These are phyloP conservation scores for Cystobasidium ongulense DNA, from an alignment of 768 basidiomycete genomes.

Conservation along the genomic window DNA sequence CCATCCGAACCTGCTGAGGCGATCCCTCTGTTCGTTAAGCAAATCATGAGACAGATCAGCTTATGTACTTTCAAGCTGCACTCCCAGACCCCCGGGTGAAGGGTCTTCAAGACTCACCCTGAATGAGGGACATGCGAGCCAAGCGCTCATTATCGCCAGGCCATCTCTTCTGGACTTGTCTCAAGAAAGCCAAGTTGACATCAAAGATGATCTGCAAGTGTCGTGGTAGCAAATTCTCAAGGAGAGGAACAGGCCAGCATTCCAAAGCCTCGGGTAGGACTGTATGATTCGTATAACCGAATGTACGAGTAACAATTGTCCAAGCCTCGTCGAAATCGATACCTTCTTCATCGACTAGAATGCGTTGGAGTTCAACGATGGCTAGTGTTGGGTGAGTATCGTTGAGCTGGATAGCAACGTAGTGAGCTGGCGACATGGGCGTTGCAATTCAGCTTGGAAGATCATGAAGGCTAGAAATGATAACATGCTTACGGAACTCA, in stretches of 20 bases:
- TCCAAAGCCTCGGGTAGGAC: constrained; percentile 63
- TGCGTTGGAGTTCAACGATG: constrained; percentile 88
- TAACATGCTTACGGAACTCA: constrained; percentile 59
- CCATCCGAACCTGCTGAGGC: constrained; percentile 63
- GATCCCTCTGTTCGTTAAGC: constrained; percentile 59
- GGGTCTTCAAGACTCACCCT: constrained; percentile 57
- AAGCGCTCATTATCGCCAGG: constrained; percentile 68
- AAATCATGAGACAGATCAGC: background rate
- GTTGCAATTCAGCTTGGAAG: background rate
- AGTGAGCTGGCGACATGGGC: background rate
- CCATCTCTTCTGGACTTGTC: constrained; percentile 76
- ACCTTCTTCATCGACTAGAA: constrained; percentile 79
- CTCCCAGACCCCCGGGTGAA: no score
- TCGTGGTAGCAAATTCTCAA: constrained; percentile 49
- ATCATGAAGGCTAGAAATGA: background rate
- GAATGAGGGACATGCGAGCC: constrained; percentile 80
- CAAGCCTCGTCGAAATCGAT: constrained; percentile 74
- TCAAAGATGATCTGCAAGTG: constrained; percentile 79
- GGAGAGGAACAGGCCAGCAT: constrained; percentile 84
- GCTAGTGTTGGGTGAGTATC: constrained; percentile 95
- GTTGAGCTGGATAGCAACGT: constrained; percentile 85
- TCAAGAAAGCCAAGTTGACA: constrained; percentile 32
- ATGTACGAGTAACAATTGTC: constrained; percentile 77
- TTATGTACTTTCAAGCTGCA: no score
- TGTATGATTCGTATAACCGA: constrained; percentile 94